phyloP scores from a whole-genome alignment of 768 basidiomycete genomes.

The Holtermanniella nyarrowii region DNA sequence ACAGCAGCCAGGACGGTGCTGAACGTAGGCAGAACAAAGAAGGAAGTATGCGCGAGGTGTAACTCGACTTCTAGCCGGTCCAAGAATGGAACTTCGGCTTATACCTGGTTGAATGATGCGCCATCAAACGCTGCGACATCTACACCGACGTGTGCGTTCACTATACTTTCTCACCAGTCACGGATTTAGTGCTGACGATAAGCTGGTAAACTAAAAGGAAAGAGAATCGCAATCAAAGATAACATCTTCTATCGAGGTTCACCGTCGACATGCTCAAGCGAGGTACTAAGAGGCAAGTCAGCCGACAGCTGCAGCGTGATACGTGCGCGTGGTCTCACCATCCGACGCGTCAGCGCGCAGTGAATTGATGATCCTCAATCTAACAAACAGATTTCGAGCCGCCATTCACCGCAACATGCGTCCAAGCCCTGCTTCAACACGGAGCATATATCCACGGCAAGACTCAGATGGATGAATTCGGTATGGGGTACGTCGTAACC shows the following conservation, averaged over 20 bases:
- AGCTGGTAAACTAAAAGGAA: conserved; percentile 18
- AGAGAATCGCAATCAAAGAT: conserved; percentile 64
- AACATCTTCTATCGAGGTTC: conserved; percentile 63
- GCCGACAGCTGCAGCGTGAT: too few species aligned
- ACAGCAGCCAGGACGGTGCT: too few species aligned
- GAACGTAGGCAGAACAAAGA: too few species aligned
- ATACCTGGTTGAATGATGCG: too few species aligned
- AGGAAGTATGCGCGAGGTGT: too few species aligned
- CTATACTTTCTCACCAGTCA: too few species aligned
- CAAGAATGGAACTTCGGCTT: too few species aligned
- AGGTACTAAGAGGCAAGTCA: conserved; percentile 55
- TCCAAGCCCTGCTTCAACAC: conserved; percentile 50
- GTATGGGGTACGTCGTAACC: conserved; percentile 70
- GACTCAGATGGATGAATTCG: conserved; percentile 95
- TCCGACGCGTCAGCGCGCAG: not conserved
- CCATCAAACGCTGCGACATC: too few species aligned
- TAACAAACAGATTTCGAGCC: conserved; percentile 54
- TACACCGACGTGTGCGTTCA: too few species aligned
- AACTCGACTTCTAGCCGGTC: too few species aligned
- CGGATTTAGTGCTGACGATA: too few species aligned
- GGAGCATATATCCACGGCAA: conserved; percentile 75
- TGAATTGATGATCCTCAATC: not conserved
- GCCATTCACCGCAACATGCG: conserved; percentile 80
- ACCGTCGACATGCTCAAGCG: conserved; percentile 68
- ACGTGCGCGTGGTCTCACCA: too few species aligned